A percentile compares a stretch with the other conserved stretches of the same genome.
These are phyloP conservation scores for Ophiostoma angusticollis DNA, from an alignment of 2,329 filamentous ascomycete species.

Conservation along the genomic window DNA sequence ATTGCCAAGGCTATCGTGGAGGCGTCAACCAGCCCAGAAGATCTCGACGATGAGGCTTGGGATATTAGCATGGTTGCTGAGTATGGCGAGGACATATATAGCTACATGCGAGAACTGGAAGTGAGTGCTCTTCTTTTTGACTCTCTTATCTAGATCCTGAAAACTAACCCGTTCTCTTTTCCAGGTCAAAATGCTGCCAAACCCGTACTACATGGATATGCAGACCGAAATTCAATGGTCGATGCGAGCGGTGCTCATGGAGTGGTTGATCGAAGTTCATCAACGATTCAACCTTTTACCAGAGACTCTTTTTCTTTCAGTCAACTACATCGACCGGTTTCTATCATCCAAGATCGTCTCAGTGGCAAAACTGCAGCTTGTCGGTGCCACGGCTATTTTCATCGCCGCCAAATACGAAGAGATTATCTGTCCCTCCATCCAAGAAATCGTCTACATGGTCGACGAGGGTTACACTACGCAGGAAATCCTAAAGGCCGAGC, in stretches of 20 bases:
- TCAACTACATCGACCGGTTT: constrained; percentile 97
- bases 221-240: constrained; percentile 99
- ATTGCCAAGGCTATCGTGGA: constrained; percentile 53
- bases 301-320: constrained; percentile 85
- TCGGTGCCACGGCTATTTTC: constrained; percentile 90
- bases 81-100: constrained; percentile 91
- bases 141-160: neutral
- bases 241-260: constrained; percentile 93
- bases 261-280: constrained; percentile 96
- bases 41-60: constrained; percentile 78
- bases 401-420: constrained; percentile 97
- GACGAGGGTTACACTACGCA: constrained; percentile 79
- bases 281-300: constrained; percentile 80
- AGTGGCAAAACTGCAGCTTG: constrained; percentile 85
- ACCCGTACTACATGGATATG: constrained; percentile 89
- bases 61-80: constrained; percentile 97
- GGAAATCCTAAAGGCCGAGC: constrained; percentile 92
- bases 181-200: constrained; percentile 48
- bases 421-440: constrained; percentile 90
- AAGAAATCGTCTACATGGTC: constrained; percentile 97
- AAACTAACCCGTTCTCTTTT: constrained; percentile 9
- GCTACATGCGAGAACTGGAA: constrained; percentile 83
- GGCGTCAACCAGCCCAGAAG: constrained; percentile 51
- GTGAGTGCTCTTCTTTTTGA: constrained; percentile 31
- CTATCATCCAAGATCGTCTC: constrained; percentile 91